phyloP scores from a whole-genome alignment of 2,329 filamentous ascomycete genomes.

The Meredithiella fracta region DNA sequence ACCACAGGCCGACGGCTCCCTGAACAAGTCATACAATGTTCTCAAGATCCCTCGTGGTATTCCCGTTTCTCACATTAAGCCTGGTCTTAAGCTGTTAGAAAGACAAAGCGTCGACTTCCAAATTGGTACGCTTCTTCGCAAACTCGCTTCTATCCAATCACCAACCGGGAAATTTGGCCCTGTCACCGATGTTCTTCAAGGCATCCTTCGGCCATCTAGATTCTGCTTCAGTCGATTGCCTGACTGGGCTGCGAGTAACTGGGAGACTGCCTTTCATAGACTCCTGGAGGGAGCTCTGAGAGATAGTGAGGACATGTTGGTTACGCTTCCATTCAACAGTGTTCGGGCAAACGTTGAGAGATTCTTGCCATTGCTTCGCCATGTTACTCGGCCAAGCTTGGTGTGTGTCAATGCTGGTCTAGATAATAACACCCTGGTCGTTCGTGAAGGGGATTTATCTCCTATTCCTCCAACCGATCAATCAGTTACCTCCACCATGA shows the following conservation, averaged over 20 bases:
- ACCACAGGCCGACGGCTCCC: slow-evolving; percentile 1
- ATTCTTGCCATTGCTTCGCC: slow-evolving; percentile 33
- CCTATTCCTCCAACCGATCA: background rate
- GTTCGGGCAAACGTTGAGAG: slow-evolving; percentile 37
- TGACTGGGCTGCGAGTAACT: slow-evolving; percentile 23
- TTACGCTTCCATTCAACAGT: slow-evolving; percentile 39
- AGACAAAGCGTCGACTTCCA: slow-evolving; percentile 29
- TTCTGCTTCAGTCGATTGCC: slow-evolving; percentile 9
- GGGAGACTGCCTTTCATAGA: slow-evolving; percentile 40
- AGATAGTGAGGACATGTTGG: slow-evolving; percentile 43
- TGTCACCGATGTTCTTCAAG: slow-evolving; percentile 16
- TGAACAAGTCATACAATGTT: slow-evolving; percentile 28
- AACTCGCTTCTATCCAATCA: slow-evolving; percentile 28
- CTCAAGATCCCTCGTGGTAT: slow-evolving; percentile 24
- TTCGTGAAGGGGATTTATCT: slow-evolving; percentile 6
- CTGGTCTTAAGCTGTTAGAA: slow-evolving; percentile 22
- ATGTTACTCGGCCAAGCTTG: slow-evolving; percentile 33
- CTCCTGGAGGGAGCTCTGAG: slow-evolving; percentile 39
- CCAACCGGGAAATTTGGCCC: slow-evolving; percentile 33
- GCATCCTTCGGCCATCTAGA: background rate
- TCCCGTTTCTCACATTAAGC: slow-evolving; percentile 23
- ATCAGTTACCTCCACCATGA: background rate
- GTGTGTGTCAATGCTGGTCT: slow-evolving; percentile 38
- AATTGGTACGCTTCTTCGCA: slow-evolving; percentile 29
- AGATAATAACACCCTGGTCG: slow-evolving; percentile 33